Evolutionary conservation across 208 protist genomes (phyloP), one percentile per base, ranked within the genome.

Genomic region (Wallacemonas sp.): DNA sequence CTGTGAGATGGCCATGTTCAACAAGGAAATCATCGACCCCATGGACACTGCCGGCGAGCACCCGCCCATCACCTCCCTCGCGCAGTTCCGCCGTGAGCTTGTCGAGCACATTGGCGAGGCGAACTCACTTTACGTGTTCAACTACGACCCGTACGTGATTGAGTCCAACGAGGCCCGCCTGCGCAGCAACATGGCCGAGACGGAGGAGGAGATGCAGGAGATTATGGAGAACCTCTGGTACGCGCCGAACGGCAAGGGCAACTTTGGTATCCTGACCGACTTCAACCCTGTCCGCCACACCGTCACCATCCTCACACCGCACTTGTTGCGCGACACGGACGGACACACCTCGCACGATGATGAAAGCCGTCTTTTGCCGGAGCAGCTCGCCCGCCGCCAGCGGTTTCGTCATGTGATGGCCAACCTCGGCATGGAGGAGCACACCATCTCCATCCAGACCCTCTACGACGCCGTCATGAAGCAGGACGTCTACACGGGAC

Each of bases 141-240:
- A 97, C 73, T 95, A 82, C 73, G 85, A 97, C 64, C 92, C 92
- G 20, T 91, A 95, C 76, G 49, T 91, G 31, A 74, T 97, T 67
- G 87, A 97, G 64, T 79, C 92, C 77, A 64, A 82, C 32, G 86
- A 95, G 77, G 65, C 86, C 70, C 76, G 79, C 31, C 80, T 92
- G 73, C 77, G 76, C 38, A 75, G 82, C 44, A 93, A 94, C 72
- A 75, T 81, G 57, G 82, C 77, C 50, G 92, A 97, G 57, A 80
- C 67, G 11, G 76, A 90, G 52, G 89, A 97, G 67, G 79, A 82
- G 61, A 73, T 77, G 36, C 74, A 28, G 36, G 61, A 65, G 1
- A 72, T 82, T 61, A 74, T 81, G 67, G 41, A 38, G 38, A 57
- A 72, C 29, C 78, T 68, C 39, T 77, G 77, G 23, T 80, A 83